A percentile compares a stretch with the other conserved stretches of the same genome.
These are phyloP conservation scores for Gossypium schwendimanii DNA, from an alignment of 441 rosid species.

Conservation along the genomic window DNA sequence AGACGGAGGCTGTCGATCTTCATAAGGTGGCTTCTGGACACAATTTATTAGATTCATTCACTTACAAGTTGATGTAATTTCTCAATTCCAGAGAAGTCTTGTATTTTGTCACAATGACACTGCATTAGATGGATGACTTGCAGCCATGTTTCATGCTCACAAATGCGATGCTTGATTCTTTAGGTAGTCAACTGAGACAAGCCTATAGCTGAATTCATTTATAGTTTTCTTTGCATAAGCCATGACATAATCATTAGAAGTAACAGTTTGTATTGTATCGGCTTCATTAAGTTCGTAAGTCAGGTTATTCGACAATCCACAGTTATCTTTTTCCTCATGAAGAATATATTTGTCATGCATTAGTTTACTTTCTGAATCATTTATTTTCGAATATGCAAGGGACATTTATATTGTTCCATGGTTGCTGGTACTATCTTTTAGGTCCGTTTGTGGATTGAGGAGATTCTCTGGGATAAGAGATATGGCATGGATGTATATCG, in stretches of 20 bases:
- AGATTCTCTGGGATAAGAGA: constrained; percentile 85
- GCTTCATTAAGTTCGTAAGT: not conserved
- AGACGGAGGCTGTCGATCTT: constrained; percentile 36
- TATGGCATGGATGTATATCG: constrained; percentile 74
- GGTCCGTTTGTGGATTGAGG: constrained; percentile 87
- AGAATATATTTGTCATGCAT: not conserved
- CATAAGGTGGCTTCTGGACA: constrained; percentile 40
- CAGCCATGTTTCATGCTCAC: not conserved
- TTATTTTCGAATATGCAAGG: not conserved
- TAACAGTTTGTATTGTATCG: not conserved
- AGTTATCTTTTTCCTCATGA: no score
- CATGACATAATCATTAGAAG: not conserved
- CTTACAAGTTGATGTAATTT: not conserved
- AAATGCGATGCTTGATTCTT: not conserved
- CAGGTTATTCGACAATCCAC: no score
- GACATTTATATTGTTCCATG: not conserved
- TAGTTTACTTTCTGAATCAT: not conserved
- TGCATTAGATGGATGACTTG: not conserved
- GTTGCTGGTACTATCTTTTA: constrained; percentile 19
- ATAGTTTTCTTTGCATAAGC: not conserved
- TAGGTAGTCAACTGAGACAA: not conserved
- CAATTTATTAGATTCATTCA: constrained; percentile 7
- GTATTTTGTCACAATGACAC: not conserved
- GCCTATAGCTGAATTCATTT: not conserved
- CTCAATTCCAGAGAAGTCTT: not conserved